A percentile compares a stretch with the other conserved stretches of the same genome.
These are phyloP conservation scores for Xylaria grammica DNA, from an alignment of 495 filamentous ascomycete genomes.

Conservation along the genomic window DNA sequence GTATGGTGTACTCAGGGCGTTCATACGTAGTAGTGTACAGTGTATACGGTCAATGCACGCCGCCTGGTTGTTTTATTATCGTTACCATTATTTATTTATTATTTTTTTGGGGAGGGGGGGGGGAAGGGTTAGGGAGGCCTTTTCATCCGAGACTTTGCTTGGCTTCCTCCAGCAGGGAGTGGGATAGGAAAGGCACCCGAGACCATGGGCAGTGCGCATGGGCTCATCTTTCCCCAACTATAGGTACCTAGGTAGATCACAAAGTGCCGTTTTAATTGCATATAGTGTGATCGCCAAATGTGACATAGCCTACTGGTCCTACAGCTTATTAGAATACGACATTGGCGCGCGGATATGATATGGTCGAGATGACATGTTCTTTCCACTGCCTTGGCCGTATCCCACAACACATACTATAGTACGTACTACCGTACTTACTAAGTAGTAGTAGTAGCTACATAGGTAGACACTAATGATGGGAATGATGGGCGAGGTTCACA, in stretches of 20 bases:
- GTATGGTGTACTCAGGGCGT: background rate
- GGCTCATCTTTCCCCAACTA: slow-evolving; percentile 10
- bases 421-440: no score
- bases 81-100: no score
- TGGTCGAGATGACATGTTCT: slow-evolving; percentile 13
- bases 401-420: no score
- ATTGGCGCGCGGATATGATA: slow-evolving; percentile 15
- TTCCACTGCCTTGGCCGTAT: background rate
- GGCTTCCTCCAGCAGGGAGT: background rate
- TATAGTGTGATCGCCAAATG: slow-evolving; percentile 23
- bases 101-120: no score
- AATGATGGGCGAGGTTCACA: no score
- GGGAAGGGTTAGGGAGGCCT: no score
- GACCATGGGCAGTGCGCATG: slow-evolving; percentile 13
- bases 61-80: background rate
- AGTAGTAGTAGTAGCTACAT: background rate
- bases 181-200: background rate
- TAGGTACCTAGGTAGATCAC: slow-evolving; percentile 9
- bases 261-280: slow-evolving; percentile 22
- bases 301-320: slow-evolving; percentile 17
- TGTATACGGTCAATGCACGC: background rate
- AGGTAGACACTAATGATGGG: no score
- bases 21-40: background rate
- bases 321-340: slow-evolving; percentile 20
- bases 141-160: slow-evolving; percentile 4